These are phyloP conservation scores for Penicillium sp. DNA, from an alignment of 2,329 filamentous ascomycete genomes.

Conservation along the genomic window DNA sequence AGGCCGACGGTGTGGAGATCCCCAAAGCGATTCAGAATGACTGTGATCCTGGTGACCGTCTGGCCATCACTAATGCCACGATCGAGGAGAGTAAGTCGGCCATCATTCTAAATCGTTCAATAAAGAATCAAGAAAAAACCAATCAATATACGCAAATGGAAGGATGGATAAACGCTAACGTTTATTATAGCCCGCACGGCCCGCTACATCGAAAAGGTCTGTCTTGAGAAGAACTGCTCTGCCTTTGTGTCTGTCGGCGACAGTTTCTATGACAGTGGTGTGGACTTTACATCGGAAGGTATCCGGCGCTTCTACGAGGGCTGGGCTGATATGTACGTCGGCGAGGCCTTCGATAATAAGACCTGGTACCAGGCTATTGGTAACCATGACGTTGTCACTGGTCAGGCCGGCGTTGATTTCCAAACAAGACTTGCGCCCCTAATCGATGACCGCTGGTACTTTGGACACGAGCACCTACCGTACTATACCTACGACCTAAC, in stretches of 20 bases:
- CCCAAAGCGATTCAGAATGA: constrained; percentile 23
- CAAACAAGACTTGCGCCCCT: constrained; percentile 25
- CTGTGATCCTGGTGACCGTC: constrained; percentile 24
- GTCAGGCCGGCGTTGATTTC: constrained; percentile 26
- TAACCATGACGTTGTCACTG: constrained; percentile 26
- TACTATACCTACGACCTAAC: constrained; percentile 24
- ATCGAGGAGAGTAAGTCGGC: constrained; percentile 6
- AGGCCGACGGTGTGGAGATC: constrained; percentile 18
- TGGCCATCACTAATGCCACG: constrained; percentile 1
- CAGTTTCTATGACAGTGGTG: constrained; percentile 28
- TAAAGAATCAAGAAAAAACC: neutral
- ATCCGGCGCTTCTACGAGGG: constrained; percentile 13
- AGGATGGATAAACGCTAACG: neutral
- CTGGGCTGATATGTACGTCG: neutral
- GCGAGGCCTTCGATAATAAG: neutral
- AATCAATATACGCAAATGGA: neutral
- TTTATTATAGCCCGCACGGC: constrained; percentile 17
- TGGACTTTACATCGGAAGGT: constrained; percentile 25
- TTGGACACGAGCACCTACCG: constrained; percentile 19
- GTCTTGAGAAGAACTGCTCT: constrained; percentile 20
- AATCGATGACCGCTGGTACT: constrained; percentile 27
- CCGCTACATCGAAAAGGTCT: constrained; percentile 24
- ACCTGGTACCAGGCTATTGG: constrained; percentile 27
- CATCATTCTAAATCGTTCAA: neutral
- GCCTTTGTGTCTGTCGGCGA: constrained; percentile 27